These are phyloP conservation scores for Moesziomyces sp. DNA, from an alignment of 1,284 basidiomycete genomes.

Conservation along the genomic window DNA sequence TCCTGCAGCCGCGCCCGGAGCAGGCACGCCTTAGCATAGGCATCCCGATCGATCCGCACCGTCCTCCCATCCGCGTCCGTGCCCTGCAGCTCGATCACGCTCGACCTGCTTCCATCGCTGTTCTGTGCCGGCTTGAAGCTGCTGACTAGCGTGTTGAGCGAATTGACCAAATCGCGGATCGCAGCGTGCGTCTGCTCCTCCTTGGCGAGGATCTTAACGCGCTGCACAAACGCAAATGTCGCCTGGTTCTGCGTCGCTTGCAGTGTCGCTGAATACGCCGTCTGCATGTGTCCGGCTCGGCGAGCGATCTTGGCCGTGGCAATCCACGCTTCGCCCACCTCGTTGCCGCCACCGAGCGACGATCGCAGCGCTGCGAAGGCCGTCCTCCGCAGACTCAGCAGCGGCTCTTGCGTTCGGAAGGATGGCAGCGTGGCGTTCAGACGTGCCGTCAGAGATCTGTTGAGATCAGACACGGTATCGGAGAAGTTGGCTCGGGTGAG, in stretches of 20 bases:
- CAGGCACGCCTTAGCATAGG: conserved; percentile 76
- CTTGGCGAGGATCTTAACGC: conserved; percentile 84
- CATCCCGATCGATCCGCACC: conserved; percentile 29
- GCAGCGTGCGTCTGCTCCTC: conserved; percentile 87
- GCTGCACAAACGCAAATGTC: conserved; percentile 87
- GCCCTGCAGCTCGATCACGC: conserved; percentile 31
- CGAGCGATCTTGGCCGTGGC: conserved; percentile 92
- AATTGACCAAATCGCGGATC: conserved; percentile 86
- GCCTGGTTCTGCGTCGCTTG: conserved; percentile 84
- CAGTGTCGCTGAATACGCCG: conserved; percentile 93
- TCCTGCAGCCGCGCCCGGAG: conserved; percentile 93
- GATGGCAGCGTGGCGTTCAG: conserved; percentile 85
- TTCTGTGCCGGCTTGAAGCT: conserved; percentile 33
- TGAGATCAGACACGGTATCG: conserved; percentile 44
- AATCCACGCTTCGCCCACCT: conserved; percentile 76
- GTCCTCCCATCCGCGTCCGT: conserved; percentile 24
- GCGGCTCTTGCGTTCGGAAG: conserved; percentile 89
- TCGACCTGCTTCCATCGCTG: conserved; percentile 13
- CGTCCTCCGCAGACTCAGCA: conserved; percentile 88
- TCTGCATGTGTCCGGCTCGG: conserved; percentile 94
- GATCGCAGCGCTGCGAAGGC: conserved; percentile 74
- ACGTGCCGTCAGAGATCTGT: conserved; percentile 73
- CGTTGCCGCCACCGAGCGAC: conserved; percentile 63
- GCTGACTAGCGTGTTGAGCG: conserved; percentile 70
- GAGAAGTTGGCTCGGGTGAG: conserved; percentile 68